Evolutionary conservation across 202 grass and related monocot genomes (phyloP).

Genomic region (Eragrostis tef): DNA sequence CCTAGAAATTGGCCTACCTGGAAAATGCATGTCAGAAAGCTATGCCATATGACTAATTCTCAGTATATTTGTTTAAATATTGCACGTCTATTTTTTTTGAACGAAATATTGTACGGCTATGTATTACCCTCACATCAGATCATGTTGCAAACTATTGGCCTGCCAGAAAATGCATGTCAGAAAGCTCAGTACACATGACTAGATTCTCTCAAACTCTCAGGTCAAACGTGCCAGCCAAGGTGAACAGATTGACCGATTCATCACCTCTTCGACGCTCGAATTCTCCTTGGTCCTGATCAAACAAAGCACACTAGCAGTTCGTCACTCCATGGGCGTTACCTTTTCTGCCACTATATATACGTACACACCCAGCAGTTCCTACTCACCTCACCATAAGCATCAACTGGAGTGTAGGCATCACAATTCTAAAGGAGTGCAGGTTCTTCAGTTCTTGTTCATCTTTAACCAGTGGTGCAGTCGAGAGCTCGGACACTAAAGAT

Average conservation of each 20-base stretch:
- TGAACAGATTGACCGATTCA: neutral
- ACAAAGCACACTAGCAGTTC: conserved; percentile 31
- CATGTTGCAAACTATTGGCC: no score
- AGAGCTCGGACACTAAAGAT: neutral
- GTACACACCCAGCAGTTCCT: neutral
- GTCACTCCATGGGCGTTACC: neutral
- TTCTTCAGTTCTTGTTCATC: neutral
- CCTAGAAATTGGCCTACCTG: no score
- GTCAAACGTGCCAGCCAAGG: no score
- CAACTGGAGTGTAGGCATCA: neutral
- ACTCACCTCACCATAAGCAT: neutral
- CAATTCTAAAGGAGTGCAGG: neutral
- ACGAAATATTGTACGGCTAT: no score
- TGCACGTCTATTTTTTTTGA: no score
- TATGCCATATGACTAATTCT: no score
- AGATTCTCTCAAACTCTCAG: no score
- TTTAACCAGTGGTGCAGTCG: neutral
- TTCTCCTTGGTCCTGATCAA: conserved; percentile 17
- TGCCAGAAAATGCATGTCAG: no score
- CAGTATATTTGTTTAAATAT: no score
- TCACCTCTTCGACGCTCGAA: neutral
- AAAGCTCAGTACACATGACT: no score
- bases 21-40: no score
- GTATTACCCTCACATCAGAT: no score
- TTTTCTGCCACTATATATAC: neutral